Conservation (phyloP, 257 asterid genomes). For the Plectranthus barbatus region DNA sequence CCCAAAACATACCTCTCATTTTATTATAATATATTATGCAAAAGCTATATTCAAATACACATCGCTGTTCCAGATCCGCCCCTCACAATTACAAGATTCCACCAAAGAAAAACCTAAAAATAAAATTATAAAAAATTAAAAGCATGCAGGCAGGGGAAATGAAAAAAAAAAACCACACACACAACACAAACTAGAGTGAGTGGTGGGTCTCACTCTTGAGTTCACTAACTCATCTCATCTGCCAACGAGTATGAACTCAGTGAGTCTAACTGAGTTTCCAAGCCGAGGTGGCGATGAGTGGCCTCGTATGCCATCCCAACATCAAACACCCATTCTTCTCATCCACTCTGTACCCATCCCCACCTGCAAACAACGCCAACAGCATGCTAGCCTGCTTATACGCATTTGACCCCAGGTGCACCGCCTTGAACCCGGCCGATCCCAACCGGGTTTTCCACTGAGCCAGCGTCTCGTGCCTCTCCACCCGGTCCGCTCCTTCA, state of each 20-base stretch:
- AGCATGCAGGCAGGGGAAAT: no score
- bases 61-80: no score
- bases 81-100: no score
- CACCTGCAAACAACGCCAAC: conserved; percentile 70
- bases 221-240: no score
- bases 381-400: conserved; percentile 78
- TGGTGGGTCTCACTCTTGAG: conserved; percentile 23
- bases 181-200: background rate
- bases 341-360: conserved; percentile 84
- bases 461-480: conserved; percentile 75
- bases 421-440: conserved; percentile 51
- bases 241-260: no score
- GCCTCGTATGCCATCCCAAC: conserved; percentile 94
- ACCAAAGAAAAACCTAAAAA: no score
- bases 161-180: background rate
- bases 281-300: conserved; percentile 80
- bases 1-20: no score
- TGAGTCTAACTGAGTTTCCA: conserved; percentile 50
- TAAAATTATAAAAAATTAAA: no score
- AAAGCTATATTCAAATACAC: conserved; percentile 26
- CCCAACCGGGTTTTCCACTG: conserved; percentile 62
- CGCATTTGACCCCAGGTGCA: conserved; percentile 74
- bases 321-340: no score
- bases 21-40: no score
- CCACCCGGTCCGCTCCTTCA: conserved; percentile 82